Base-by-base conservation (phyloP, 192 early-diverging fungal species). In the Mortierella antarctica region DNA sequence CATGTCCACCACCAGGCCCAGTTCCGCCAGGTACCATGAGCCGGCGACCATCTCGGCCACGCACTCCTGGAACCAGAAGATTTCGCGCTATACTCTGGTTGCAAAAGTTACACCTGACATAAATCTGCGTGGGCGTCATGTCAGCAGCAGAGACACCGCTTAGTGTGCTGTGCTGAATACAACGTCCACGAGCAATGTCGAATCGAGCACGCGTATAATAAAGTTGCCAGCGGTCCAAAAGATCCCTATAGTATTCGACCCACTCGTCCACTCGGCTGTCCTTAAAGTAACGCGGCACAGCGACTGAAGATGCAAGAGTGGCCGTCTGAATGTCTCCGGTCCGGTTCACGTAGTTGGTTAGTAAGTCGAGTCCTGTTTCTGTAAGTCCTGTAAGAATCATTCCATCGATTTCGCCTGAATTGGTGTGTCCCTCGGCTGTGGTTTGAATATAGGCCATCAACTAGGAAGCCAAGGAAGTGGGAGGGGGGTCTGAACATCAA, bases 291-390 rank as follows among this genome's bases (percentile, higher is more conserved):
- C 86, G 71, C 9, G 92, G 91, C 0, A 88, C 80, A 41, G 90
- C 92, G 42, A 90, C 89, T 39, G 88, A 87, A 39, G 92, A 83
- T 3, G 92, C 82, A 18, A 98, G 73, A 39, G 91, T 87, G 0
- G 93, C 95, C 5, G 95, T 97, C 83, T 99, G 98, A 57, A 97
- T 89, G 73, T 99, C 98, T 2, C 93, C 94, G 3, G 95, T 95
- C 41, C 74, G 71, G 85, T 99, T 91, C 10, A 98, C 86, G 72
- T 94, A 96, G 44, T 85, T 83, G 60, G 94, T 90, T 70, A 98
- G 84, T 54, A 98, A 73, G 41, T 90, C 86, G 11, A 96, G 83
- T 5, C 94, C 92, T 8, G 80, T 71, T 31, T 86, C 85, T 31
- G 85, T 83, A 48, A 96, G 71, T 14, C 98, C 98, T 7, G 96